Percentiles rank a stretch among this genome's conserved stretches.
phyloP scores from a whole-genome alignment of 2,329 filamentous ascomycete genomes.

The Teratosphaeria destructans region DNA sequence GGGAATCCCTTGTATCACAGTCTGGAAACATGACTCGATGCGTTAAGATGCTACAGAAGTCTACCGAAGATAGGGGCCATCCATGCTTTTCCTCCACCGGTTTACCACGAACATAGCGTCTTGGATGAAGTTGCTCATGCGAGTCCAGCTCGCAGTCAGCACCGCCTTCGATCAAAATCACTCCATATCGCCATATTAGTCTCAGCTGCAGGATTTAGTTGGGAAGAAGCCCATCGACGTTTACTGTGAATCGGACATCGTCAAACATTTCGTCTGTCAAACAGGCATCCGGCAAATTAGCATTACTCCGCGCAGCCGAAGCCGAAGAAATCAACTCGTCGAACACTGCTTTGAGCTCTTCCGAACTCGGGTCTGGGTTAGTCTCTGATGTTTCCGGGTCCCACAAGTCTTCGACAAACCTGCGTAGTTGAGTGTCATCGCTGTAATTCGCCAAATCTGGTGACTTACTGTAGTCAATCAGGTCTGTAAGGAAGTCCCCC shows the following conservation, averaged over 20 bases:
- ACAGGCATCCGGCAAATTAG: not conserved
- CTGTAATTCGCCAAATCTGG: not conserved
- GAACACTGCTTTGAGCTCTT: not conserved
- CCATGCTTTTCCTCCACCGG: no score
- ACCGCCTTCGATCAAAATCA: not conserved
- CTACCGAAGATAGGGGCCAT: no score
- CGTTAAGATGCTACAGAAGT: no score
- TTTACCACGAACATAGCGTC: not conserved
- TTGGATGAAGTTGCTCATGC: not conserved
- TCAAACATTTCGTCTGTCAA: not conserved
- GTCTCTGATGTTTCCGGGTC: not conserved
- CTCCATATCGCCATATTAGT: not conserved
- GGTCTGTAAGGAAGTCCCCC: not conserved
- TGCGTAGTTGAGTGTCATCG: not conserved
- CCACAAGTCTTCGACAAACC: not conserved
- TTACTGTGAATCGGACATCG: not conserved
- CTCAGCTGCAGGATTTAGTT: not conserved
- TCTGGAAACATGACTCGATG: no score
- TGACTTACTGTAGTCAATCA: not conserved
- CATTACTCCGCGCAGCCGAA: not conserved
- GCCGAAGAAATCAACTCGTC: not conserved
- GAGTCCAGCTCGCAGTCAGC: not conserved
- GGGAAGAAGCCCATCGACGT: not conserved
- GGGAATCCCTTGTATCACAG: no score
- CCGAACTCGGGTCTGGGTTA: not conserved